Percentiles rank a stretch among this genome's conserved stretches.
These are phyloP conservation scores for Blastomyces percursus DNA, from an alignment of 2,329 filamentous ascomycete genomes.

Conservation along the genomic window DNA sequence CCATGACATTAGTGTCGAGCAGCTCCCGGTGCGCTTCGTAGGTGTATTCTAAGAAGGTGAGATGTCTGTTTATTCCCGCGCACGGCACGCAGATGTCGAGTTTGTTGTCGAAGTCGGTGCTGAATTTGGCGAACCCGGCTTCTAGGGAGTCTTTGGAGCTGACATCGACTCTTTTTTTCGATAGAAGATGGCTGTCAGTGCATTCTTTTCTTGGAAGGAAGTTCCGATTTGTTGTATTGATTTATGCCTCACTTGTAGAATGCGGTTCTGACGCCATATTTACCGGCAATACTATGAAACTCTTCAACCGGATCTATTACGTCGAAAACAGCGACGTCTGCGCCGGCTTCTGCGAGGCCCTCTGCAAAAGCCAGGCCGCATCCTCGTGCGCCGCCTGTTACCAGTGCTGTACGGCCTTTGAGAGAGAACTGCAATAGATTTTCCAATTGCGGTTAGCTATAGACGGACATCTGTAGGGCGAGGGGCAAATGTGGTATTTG, in stretches of 20 bases:
- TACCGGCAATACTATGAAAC: not conserved
- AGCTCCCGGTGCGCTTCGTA: slow-evolving; percentile 35
- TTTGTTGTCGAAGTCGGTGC: slow-evolving; percentile 35
- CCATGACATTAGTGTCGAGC: slow-evolving; percentile 36
- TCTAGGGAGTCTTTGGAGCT: slow-evolving; percentile 24
- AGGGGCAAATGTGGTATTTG: too few relatives aligned
- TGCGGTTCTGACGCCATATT: slow-evolving; percentile 3
- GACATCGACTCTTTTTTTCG: slow-evolving; percentile 29
- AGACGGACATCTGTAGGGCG: too few relatives aligned
- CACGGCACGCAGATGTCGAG: slow-evolving; percentile 75
- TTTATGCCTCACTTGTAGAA: not conserved
- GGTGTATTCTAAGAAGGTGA: slow-evolving; percentile 36
- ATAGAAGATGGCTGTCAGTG: too few relatives aligned
- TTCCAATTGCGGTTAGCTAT: not conserved
- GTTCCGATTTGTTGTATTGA: not conserved
- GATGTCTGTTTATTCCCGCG: slow-evolving; percentile 65
- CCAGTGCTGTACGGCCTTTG: slow-evolving; percentile 32
- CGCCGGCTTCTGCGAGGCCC: slow-evolving; percentile 37
- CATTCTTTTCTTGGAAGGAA: not conserved
- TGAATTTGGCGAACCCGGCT: slow-evolving; percentile 25
- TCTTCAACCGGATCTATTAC: slow-evolving; percentile 13
- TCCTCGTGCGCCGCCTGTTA: slow-evolving; percentile 38
- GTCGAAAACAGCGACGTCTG: slow-evolving; percentile 34
- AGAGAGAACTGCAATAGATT: slow-evolving; percentile 22
- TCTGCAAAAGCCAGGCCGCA: slow-evolving; percentile 38